Base-by-base conservation (phyloP, 495 filamentous ascomycete species). In the Aspergillus sclerotiicarbonarius region DNA sequence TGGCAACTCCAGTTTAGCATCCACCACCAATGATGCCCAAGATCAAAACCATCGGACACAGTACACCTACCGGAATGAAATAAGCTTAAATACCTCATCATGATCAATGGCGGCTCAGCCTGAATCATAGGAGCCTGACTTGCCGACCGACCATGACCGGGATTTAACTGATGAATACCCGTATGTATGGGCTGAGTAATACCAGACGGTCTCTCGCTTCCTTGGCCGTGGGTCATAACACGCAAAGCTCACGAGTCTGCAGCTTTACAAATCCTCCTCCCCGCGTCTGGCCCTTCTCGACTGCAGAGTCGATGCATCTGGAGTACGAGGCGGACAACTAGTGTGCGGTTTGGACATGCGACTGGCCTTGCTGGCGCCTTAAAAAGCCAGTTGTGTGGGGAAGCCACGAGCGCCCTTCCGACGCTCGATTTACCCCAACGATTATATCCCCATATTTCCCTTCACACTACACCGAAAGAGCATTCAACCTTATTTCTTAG, bases 171-270 rank as follows among this genome's bases (percentile, higher is more conserved):
- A 8, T 57, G 31, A 57, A 13, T 41, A 52, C 31, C n/a, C 33
- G 49, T 51, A 57, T 39, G 55, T 51, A 57, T 18, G 37, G 56
- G 20, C 51, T 32, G 48, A 47, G 56, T 59, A 59, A 53, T 59
- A 53, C 56, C 9, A 32, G 6, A 9, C 33, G 8, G 13, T 37
- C 13, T 15, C 9, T 10, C 33, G 13, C 33, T 37, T 25, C 25
- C 25, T 8, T 15, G 20, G n/a, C 31, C 16, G 25, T 25, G 25
- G 25, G 25, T 25, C 25, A 5, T n/a, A 25, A 25, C 25, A 25
- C 25, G 25, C 25, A 25, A 25, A 25, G 25, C 5, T 25, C 25
- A 25, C 25, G 25, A 25, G 2, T 25, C 25, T 25, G 25, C 25
- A 3, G 29, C 30, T 30, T 8, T n/a, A 1, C 50, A 37, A 8